Conservation (phyloP, 345 rosid species). For the Salix brachista region DNA sequence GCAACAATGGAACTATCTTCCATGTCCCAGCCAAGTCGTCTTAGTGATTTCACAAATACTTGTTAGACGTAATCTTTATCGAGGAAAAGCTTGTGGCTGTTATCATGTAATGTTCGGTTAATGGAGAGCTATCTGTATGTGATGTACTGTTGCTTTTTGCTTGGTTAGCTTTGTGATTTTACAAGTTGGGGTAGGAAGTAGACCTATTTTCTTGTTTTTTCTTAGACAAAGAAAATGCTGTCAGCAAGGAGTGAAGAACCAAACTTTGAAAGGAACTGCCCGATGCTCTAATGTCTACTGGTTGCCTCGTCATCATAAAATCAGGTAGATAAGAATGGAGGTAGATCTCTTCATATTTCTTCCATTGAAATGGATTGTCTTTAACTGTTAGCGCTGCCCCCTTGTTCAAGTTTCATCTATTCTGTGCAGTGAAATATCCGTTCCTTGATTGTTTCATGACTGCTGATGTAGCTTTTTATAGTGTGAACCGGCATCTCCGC, state of each 20-base stretch:
- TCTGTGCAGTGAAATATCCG: conserved; percentile 10
- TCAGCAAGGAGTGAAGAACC: conserved; percentile 27
- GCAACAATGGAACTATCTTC: conserved; percentile 18
- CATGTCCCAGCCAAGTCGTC: conserved; percentile 26
- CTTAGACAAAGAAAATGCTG: conserved; percentile 18
- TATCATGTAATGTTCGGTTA: conserved; percentile 32
- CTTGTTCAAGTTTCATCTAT: conserved; percentile 12
- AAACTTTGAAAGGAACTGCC: conserved; percentile 19
- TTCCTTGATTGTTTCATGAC: conserved; percentile 9
- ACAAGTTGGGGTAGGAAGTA: conserved; percentile 22
- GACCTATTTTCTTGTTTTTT: conserved; percentile 15
- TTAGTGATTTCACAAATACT: conserved; percentile 30
- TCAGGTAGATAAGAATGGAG: conserved; percentile 33
- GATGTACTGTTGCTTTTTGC: conserved; percentile 25
- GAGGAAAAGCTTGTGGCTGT: conserved; percentile 37
- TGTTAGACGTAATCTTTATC: conserved; percentile 23
- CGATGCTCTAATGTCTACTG: conserved; percentile 28
- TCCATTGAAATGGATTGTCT: neutral
- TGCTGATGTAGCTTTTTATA: conserved; percentile 16
- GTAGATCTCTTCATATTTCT: conserved; percentile 30
- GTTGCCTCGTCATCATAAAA: conserved; percentile 28
- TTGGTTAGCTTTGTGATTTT: conserved; percentile 19
- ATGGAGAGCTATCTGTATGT: conserved; percentile 35
- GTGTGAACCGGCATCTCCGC: conserved; percentile 10
- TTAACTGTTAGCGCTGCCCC: conserved; percentile 1